Conservation (phyloP, 2,329 filamentous ascomycete species). For the Madurella mycetomatis region DNA sequence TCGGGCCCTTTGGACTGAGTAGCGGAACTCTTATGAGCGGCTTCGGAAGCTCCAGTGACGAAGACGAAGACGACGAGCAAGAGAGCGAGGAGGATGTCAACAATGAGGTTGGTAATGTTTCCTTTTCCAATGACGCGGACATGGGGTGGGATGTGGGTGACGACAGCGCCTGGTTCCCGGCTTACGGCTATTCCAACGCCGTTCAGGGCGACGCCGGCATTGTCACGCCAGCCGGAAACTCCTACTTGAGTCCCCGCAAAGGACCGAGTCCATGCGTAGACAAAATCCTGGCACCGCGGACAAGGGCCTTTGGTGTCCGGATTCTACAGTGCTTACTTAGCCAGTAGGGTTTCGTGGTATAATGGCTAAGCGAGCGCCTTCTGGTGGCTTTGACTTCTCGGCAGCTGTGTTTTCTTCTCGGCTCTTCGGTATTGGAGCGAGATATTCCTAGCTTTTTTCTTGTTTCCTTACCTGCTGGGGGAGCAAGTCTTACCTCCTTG, state of each 20-base stretch:
- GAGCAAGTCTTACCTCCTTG: no score
- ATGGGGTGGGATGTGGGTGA: not conserved
- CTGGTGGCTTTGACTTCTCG: slow-evolving; percentile 6
- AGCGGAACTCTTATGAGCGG: slow-evolving; percentile 76
- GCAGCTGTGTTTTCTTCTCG: not conserved
- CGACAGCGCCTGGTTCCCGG: not conserved
- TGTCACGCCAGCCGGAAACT: not conserved
- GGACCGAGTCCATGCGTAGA: not conserved
- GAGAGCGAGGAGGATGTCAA: slow-evolving; percentile 73
- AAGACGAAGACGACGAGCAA: slow-evolving; percentile 93
- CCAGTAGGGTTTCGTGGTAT: slow-evolving; percentile 1
- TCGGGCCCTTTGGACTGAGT: slow-evolving; percentile 68
- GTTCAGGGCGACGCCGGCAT: slow-evolving; percentile 1
- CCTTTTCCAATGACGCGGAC: not conserved
- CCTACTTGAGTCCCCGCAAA: not conserved
- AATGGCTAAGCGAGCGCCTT: not conserved
- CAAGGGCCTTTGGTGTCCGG: not conserved
- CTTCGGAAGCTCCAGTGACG: slow-evolving; percentile 91
- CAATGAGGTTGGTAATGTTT: slow-evolving; percentile 55
- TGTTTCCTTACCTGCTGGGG: no score
- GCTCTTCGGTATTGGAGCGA: not conserved
- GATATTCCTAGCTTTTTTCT: not conserved
- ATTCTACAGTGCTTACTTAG: not conserved
- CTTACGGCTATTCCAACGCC: not conserved
- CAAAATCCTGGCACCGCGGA: not conserved